phyloP scores from a whole-genome alignment of 2,329 filamentous ascomycete species.

The Phialophora verrucosa region DNA sequence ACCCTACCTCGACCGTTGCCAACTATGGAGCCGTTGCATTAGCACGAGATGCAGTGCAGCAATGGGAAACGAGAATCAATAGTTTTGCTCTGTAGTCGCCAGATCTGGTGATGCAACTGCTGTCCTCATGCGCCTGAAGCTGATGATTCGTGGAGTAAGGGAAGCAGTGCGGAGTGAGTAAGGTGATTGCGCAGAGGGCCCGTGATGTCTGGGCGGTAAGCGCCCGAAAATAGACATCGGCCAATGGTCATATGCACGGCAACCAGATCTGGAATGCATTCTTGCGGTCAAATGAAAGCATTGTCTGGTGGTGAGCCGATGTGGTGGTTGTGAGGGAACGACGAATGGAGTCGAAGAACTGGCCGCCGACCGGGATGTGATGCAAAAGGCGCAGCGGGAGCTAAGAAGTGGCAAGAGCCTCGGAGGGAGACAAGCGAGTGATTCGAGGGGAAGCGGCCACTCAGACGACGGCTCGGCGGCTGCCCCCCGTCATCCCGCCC shows the following conservation, averaged over 20 bases:
- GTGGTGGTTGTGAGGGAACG: slow-evolving; percentile 8
- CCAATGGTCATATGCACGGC: slow-evolving; percentile 9
- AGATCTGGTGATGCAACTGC: slow-evolving; percentile 22
- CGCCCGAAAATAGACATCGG: slow-evolving; percentile 31
- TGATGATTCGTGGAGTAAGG: slow-evolving; percentile 30
- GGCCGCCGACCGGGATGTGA: slow-evolving; percentile 27
- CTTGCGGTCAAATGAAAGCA: slow-evolving; percentile 3
- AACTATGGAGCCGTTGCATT: slow-evolving; percentile 13
- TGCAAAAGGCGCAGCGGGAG: slow-evolving; percentile 11
- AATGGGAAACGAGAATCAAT: slow-evolving; percentile 28
- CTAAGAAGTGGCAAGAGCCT: slow-evolving; percentile 20
- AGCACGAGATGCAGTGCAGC: slow-evolving; percentile 20
- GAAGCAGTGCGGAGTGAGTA: slow-evolving; percentile 21
- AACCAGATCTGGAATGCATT: slow-evolving; percentile 20
- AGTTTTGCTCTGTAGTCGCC: slow-evolving; percentile 23
- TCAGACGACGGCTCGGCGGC: slow-evolving; percentile 1
- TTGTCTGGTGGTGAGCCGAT: slow-evolving; percentile 8
- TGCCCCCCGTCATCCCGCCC: not conserved
- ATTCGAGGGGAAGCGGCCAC: slow-evolving; percentile 16
- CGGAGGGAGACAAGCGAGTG: slow-evolving; percentile 1
- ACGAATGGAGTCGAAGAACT: slow-evolving; percentile 27
- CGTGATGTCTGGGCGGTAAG: slow-evolving; percentile 15
- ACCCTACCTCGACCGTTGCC: slow-evolving; percentile 16
- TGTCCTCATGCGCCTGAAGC: slow-evolving; percentile 1
- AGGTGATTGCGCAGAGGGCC: slow-evolving; percentile 5